These are phyloP conservation scores for Reticulascus tulasneorum DNA, from an alignment of 2,329 filamentous ascomycete species.

Conservation along the genomic window DNA sequence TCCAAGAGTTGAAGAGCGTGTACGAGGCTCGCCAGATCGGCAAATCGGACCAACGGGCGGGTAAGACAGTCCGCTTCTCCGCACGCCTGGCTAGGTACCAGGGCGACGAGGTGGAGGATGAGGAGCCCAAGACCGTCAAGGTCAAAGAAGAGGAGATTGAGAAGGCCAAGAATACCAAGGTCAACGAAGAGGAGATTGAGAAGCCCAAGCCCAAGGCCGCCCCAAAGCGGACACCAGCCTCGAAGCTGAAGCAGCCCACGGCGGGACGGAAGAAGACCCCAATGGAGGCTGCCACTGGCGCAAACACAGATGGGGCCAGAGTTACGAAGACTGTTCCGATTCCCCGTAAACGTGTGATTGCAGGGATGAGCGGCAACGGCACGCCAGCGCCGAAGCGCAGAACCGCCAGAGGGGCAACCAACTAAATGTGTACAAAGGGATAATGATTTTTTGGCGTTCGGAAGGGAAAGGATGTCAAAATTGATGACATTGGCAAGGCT, in stretches of 20 bases:
- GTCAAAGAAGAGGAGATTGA: constrained; percentile 1
- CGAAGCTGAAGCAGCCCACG: constrained; percentile 5
- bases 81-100: constrained; percentile 9
- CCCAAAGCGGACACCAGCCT: background rate
- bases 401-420: too few relatives aligned
- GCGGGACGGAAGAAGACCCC: background rate
- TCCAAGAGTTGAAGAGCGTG: background rate
- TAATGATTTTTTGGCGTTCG: too few relatives aligned
- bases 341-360: constrained; percentile 9
- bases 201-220: background rate
- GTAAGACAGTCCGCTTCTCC: constrained; percentile 8
- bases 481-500: too few relatives aligned
- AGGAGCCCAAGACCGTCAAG: background rate
- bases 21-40: background rate
- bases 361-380: constrained; percentile 8
- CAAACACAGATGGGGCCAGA: constrained; percentile 27
- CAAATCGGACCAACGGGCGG: too few relatives aligned
- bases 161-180: constrained; percentile 2
- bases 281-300: background rate
- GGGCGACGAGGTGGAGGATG: constrained; percentile 1
- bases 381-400: constrained; percentile 8
- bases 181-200: constrained; percentile 1
- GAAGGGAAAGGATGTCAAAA: too few relatives aligned
- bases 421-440: too few relatives aligned
- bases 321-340: constrained; percentile 21